Conservation (phyloP, 352 stramenopile genomes). For the Pythium pectinolyticum region DNA sequence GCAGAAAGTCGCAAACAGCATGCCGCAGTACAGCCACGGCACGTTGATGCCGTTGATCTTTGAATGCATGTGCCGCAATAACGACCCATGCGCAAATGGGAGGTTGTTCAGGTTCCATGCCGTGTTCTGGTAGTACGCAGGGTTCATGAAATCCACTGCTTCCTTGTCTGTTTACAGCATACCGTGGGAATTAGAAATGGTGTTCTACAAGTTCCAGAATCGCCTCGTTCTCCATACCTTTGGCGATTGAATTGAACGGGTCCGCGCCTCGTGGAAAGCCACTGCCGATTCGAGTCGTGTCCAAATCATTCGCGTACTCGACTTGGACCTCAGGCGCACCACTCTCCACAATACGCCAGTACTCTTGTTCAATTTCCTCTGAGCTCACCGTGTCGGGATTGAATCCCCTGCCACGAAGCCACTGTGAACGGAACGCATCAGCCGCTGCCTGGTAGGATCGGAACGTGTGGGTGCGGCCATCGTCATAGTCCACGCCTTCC, state of each 20-base stretch:
- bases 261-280: constrained; percentile 61
- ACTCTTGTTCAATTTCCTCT: constrained; percentile 82
- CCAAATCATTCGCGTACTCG: constrained; percentile 90
- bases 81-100: constrained; percentile 88
- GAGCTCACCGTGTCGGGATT: constrained; percentile 47
- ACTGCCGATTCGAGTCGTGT: constrained; percentile 77
- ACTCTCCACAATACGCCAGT: constrained; percentile 86
- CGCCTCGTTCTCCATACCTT: not conserved
- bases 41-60: constrained; percentile 97
- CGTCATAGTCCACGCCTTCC: constrained; percentile 65
- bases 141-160: constrained; percentile 50
- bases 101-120: constrained; percentile 99
- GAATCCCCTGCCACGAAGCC: constrained; percentile 43
- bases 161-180: too few relatives aligned
- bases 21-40: constrained; percentile 98
- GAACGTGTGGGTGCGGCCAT: constrained; percentile 64
- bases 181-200: too few relatives aligned
- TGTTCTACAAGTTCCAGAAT: too few relatives aligned
- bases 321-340: constrained; percentile 52
- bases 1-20: constrained; percentile 97
- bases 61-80: constrained; percentile 93
- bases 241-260: constrained; percentile 28
- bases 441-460: constrained; percentile 64
- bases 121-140: constrained; percentile 75
- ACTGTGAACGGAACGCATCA: constrained; percentile 52